A percentile compares a stretch with the other conserved stretches of the same genome.
Evolutionary conservation across 2,329 filamentous ascomycete genomes (phyloP).

Genomic region (Aspergillus calidoustus): DNA sequence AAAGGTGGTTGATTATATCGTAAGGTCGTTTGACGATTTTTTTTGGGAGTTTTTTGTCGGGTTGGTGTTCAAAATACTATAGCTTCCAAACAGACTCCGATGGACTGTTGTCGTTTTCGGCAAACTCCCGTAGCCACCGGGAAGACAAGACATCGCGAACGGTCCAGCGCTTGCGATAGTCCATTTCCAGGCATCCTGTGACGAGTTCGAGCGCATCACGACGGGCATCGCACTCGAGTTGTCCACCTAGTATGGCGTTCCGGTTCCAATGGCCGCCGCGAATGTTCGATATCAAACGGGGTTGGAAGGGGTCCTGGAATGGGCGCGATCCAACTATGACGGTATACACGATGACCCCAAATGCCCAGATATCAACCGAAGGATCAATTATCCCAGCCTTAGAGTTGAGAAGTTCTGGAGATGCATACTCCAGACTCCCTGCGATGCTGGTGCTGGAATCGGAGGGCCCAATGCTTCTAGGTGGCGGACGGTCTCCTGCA

Average conservation of each 20-base stretch:
- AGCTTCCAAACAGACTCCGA: slow-evolving; percentile 43
- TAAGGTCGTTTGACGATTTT: slow-evolving; percentile 18
- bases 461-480: slow-evolving; percentile 58
- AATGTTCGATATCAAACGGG: slow-evolving; percentile 64
- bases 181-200: slow-evolving; percentile 62
- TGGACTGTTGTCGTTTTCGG: slow-evolving; percentile 37
- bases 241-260: slow-evolving; percentile 53
- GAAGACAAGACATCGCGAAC: slow-evolving; percentile 61
- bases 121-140: slow-evolving; percentile 57
- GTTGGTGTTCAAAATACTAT: slow-evolving; percentile 22
- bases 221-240: slow-evolving; percentile 38
- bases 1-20: slow-evolving; percentile 3
- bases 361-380: slow-evolving; percentile 69
- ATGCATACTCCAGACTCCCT: slow-evolving; percentile 62
- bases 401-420: slow-evolving; percentile 52
- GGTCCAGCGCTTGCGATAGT: slow-evolving; percentile 60
- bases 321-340: slow-evolving; percentile 65
- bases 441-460: slow-evolving; percentile 62
- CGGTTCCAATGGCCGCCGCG: slow-evolving; percentile 63
- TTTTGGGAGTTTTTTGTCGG: background rate
- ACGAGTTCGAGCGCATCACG: slow-evolving; percentile 61
- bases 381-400: slow-evolving; percentile 49
- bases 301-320: slow-evolving; percentile 64
- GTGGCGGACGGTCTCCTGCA: slow-evolving; percentile 52
- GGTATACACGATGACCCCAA: slow-evolving; percentile 66